A percentile compares a stretch with the other conserved stretches of the same genome.
Conservation (phyloP, 129 eudicot genomes). For the Mikania micrantha region DNA sequence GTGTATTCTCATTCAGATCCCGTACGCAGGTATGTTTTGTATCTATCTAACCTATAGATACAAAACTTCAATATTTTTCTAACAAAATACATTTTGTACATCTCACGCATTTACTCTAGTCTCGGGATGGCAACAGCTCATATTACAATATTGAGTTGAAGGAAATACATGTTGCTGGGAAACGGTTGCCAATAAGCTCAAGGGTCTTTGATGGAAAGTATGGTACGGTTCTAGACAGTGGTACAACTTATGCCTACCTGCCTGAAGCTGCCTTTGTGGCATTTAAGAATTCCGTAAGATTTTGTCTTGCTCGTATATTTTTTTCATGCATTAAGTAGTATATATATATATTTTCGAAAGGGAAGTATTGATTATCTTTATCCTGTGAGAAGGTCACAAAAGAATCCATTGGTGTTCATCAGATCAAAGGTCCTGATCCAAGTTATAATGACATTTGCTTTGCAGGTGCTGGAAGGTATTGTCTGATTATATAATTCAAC, state of each 20-base stretch:
- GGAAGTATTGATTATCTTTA: neutral
- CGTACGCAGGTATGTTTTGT: constrained; percentile 69
- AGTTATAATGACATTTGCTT: constrained; percentile 92
- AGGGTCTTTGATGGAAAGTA: constrained; percentile 73
- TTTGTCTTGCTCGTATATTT: neutral
- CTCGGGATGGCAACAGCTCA: constrained; percentile 99
- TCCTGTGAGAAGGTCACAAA: constrained; percentile 50
- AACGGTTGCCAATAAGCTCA: constrained; percentile 52
- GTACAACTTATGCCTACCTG: constrained; percentile 87
- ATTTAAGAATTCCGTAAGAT: constrained; percentile 79
- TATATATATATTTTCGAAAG: neutral
- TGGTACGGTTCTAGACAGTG: constrained; percentile 84
- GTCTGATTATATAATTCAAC: neutral
- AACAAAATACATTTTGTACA: constrained; percentile 64
- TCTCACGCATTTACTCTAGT: constrained; percentile 99
- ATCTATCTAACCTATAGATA: constrained; percentile 27
- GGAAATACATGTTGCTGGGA: constrained; percentile 96
- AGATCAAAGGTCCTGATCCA: constrained; percentile 90
- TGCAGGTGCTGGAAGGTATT: constrained; percentile 94
- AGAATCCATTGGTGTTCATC: constrained; percentile 57
- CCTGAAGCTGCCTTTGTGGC: constrained; percentile 93
- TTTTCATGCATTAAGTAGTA: neutral
- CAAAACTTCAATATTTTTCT: constrained; percentile 36
- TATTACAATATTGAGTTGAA: constrained; percentile 97
- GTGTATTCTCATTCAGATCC: constrained; percentile 79